Evolutionary conservation across 2,329 filamentous ascomycete genomes (phyloP).

Genomic region (Fusarium nygamai): DNA sequence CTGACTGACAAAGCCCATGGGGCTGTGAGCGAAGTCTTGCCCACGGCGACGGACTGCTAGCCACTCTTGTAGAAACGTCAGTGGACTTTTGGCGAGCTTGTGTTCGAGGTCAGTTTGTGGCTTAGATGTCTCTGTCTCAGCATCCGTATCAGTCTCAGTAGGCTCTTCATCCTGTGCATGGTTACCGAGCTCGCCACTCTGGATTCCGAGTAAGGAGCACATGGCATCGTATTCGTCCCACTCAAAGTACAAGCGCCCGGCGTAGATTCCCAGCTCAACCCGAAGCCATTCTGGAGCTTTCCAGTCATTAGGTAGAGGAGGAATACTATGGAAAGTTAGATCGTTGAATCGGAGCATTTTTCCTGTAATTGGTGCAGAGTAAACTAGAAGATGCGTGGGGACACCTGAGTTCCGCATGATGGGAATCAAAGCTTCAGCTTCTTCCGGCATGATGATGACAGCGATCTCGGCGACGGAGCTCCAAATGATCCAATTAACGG

Average conservation of each 20-base stretch:
- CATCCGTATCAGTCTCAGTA: neutral
- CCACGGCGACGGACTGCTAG: constrained; percentile 62
- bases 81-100: constrained; percentile 43
- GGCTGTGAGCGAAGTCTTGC: constrained; percentile 67
- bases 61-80: constrained; percentile 66
- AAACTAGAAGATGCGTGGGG: constrained; percentile 56
- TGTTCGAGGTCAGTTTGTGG: neutral
- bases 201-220: constrained; percentile 47
- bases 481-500: constrained; percentile 70
- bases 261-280: constrained; percentile 67
- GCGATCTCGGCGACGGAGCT: constrained; percentile 57
- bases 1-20: constrained; percentile 66
- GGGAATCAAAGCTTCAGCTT: constrained; percentile 65
- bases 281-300: constrained; percentile 61
- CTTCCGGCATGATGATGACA: constrained; percentile 69
- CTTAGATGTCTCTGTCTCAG: neutral
- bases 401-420: constrained; percentile 46
- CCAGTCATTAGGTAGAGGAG: constrained; percentile 57
- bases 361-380: constrained; percentile 60
- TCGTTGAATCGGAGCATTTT: constrained; percentile 68
- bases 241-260: constrained; percentile 69
- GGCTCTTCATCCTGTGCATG: neutral
- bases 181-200: neutral
- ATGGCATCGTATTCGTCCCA: constrained; percentile 57
- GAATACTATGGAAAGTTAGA: constrained; percentile 63